Conservation (phyloP, 768 basidiomycete genomes). For the Tricholoma sp. region DNA sequence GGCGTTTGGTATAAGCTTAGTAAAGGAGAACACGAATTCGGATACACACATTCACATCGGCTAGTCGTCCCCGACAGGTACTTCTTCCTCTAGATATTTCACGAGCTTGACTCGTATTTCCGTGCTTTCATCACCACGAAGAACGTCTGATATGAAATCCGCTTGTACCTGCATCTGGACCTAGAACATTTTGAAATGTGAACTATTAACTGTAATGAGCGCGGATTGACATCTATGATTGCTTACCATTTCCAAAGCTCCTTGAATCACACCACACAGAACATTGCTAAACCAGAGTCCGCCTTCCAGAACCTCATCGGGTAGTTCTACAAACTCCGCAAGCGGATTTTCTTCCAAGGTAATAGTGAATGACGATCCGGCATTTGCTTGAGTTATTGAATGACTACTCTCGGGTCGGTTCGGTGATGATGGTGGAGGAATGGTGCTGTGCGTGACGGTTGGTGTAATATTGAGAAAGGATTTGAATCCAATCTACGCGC, state of each 20-base stretch:
- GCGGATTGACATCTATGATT: background rate
- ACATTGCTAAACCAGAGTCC: slow-evolving; percentile 98
- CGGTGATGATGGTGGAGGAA: slow-evolving; percentile 46
- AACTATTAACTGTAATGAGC: background rate
- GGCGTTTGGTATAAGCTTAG: background rate
- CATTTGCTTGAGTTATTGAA: slow-evolving; percentile 32
- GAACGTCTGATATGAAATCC: slow-evolving; percentile 82
- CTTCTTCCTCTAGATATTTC: slow-evolving; percentile 93
- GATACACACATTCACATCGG: background rate
- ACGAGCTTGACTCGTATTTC: slow-evolving; percentile 89
- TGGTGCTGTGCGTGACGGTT: slow-evolving; percentile 61
- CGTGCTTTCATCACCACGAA: slow-evolving; percentile 91
- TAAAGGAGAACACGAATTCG: background rate
- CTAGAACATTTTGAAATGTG: slow-evolving; percentile 36
- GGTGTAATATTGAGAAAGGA: slow-evolving; percentile 94
- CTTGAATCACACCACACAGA: slow-evolving; percentile 88
- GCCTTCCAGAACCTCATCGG: slow-evolving; percentile 87
- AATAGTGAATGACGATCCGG: slow-evolving; percentile 69
- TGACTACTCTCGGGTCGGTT: slow-evolving; percentile 38
- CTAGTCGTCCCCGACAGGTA: slow-evolving; percentile 88
- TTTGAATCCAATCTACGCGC: slow-evolving; percentile 66
- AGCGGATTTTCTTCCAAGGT: slow-evolving; percentile 95
- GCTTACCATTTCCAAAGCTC: slow-evolving; percentile 93
- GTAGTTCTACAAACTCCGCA: slow-evolving; percentile 95
- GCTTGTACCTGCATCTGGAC: slow-evolving; percentile 95